Base-by-base conservation (phyloP, 306 rosid species). In the Malus sieversii region DNA sequence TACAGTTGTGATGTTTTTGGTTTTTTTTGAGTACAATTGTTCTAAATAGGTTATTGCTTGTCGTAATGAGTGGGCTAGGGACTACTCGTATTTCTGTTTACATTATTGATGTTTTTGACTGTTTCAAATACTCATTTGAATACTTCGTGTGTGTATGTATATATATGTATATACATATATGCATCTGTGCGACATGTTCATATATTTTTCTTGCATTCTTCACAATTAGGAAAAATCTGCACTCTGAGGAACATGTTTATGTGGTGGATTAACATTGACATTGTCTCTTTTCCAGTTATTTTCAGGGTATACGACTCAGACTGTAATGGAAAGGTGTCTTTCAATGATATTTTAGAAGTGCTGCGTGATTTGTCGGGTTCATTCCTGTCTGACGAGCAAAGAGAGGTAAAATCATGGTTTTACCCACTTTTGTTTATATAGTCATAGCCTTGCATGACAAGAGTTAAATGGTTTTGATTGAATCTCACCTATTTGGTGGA, bases 301-400 rank as follows among this genome's bases (percentile, higher is more conserved):
- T 95, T 95, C 89, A 92, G 82, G 81, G 88, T 95, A 27, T 92
- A 89, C 55, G 99, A 95, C 85, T 83, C 91, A 27, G 92, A 92
- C 63, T 74, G 68, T 18, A 89, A 90, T 20, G 99, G 97, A 59
- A 95, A 87, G 84, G 93, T 95, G 30, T 87, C 96, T 53, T 89
- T 89, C 82, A 84, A 85, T 57, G 96, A 92, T 78, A 84, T 95
- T 27, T 51, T 95, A 68, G 86, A 90, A 83, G 97, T 95, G 77
- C 88, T 95, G 61, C 82, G 75, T 58, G 99, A 95, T 86, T 79
- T 95, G 83, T 91, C 96, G 33, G 96, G 97, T 68, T 76, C 96
- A 59, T 95, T 88, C 84, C 86, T 95, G 89, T 85, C 96, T 23
- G 96, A 90, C 63, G 82, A 89, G 73, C 97, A 92, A 79, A 89